Percentiles rank a stretch among this genome's conserved stretches.
These are phyloP conservation scores for Teratosphaeria gauchensis DNA, from an alignment of 2,329 filamentous ascomycete species.

Conservation along the genomic window DNA sequence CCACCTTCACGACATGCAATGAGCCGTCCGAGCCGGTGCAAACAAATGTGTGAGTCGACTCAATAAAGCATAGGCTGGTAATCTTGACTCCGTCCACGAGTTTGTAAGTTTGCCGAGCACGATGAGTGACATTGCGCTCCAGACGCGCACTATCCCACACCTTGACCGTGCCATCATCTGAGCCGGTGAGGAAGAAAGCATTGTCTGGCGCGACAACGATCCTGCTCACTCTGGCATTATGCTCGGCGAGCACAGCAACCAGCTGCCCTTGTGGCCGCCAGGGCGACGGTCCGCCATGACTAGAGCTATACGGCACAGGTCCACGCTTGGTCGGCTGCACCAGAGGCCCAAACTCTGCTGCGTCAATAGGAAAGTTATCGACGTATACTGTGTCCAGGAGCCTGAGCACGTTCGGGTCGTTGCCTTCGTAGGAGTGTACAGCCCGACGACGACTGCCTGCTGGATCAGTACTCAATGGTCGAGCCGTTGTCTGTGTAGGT, in stretches of 20 bases:
- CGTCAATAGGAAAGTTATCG: constrained; percentile 51
- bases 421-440: constrained; percentile 73
- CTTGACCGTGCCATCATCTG: constrained; percentile 82
- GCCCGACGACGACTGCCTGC: constrained; percentile 12
- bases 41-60: constrained; percentile 87
- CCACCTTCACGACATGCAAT: constrained; percentile 81
- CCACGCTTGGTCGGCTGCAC: constrained; percentile 58
- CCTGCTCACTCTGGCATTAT: constrained; percentile 70
- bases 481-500: constrained; percentile 18
- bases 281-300: constrained; percentile 11
- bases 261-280: constrained; percentile 81
- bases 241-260: constrained; percentile 82
- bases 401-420: constrained; percentile 52
- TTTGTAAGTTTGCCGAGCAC: constrained; percentile 75
- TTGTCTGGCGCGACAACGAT: constrained; percentile 81
- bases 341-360: constrained; percentile 65
- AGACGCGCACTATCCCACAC: constrained; percentile 87
- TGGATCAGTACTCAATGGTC: constrained; percentile 8
- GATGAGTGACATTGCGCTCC: constrained; percentile 81
- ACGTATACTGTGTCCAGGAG: constrained; percentile 77
- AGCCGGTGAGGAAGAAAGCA: constrained; percentile 85
- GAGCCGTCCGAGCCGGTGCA: constrained; percentile 85
- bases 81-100: constrained; percentile 64
- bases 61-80: constrained; percentile 77
- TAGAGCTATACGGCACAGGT: constrained; percentile 29